Base-by-base conservation (phyloP, 176 grass and related monocot genomes). In the Lolium multiflorum region DNA sequence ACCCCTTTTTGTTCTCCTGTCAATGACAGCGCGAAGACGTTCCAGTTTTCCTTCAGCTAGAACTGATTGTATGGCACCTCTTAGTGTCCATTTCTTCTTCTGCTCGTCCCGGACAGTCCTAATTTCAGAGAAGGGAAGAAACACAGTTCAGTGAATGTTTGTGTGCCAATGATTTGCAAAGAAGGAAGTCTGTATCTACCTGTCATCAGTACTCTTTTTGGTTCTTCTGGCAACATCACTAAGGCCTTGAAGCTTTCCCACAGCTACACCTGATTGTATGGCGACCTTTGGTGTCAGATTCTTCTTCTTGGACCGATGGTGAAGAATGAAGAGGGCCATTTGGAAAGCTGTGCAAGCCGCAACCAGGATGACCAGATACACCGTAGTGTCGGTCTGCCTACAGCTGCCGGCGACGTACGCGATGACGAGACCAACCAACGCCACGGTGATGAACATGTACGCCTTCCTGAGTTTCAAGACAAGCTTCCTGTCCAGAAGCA, bases 401-500 rank as follows among this genome's bases (percentile, higher is more conserved):
- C 28, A 66, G 28, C 63, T 66, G 14, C 63, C 63, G 63, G 63
- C 63, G 0, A 66, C 26, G 14, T 66, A 66, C 7, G 63, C 26
- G 26, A 35, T 52, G 20, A 59, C 28, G 17, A 55, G 35, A 52
- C 54, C 63, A 66, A 17, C 6, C 63, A 66, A 24, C 63, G 63
- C 28, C 26, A 66, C 5, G 26, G 28, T 35, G 63, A 66, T 59
- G 5, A 39, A 59, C 5, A 0, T 9, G 4, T 58, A 21, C 0
- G 76, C 69, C 37, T 18, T 22, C 3, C 2, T 6, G 35, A 57
- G 75, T 35, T 39, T 2, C 11, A 28, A 14, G 63, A 66, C 2
- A 20, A 35, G 76, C 31, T 41, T 39, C 76, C 28, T 78, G 76
- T 78, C 51, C 31, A 78, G 54, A 39, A 78, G 76, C 54, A 78